Evolutionary conservation across 495 filamentous ascomycete species (phyloP).

Genomic region (Sordaria brevicollis): DNA sequence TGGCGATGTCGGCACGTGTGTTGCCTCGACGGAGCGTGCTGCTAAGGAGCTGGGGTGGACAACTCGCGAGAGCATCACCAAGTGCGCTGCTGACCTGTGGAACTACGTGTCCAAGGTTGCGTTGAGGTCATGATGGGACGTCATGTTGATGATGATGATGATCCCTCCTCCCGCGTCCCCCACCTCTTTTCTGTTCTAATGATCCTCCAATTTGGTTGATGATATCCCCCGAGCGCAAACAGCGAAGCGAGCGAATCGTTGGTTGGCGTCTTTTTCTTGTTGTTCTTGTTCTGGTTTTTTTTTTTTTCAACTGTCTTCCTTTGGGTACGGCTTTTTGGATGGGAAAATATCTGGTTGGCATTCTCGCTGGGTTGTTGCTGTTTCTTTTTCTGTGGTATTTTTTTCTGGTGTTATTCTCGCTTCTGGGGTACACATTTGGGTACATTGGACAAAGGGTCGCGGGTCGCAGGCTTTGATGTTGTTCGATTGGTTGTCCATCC

Average conservation of each 20-base stretch:
- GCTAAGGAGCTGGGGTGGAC: slow-evolving; percentile 19
- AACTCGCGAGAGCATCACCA: slow-evolving; percentile 10
- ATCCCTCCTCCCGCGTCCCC: not conserved
- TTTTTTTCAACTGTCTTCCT: not conserved
- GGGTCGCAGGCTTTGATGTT: not conserved
- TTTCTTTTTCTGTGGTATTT: not conserved
- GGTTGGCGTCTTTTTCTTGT: not conserved
- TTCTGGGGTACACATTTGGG: not conserved
- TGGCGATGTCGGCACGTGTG: slow-evolving; percentile 20
- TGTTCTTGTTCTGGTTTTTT: not conserved
- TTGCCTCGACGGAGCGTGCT: slow-evolving; percentile 18
- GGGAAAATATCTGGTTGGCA: not conserved
- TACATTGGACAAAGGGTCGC: not conserved
- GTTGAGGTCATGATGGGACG: not conserved
- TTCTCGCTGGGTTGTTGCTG: not conserved
- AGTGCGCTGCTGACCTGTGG: slow-evolving; percentile 19
- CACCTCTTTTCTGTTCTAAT: not conserved
- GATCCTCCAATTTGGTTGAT: not conserved
- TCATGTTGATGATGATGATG: not conserved
- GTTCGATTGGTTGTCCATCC: not conserved
- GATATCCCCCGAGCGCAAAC: not conserved
- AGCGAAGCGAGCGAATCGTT: not conserved
- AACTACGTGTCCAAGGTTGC: slow-evolving; percentile 12
- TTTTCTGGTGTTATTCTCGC: not conserved
- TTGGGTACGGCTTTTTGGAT: not conserved